These are phyloP conservation scores for Marasmius sp. DNA, from an alignment of 1,284 basidiomycete genomes.

Conservation along the genomic window DNA sequence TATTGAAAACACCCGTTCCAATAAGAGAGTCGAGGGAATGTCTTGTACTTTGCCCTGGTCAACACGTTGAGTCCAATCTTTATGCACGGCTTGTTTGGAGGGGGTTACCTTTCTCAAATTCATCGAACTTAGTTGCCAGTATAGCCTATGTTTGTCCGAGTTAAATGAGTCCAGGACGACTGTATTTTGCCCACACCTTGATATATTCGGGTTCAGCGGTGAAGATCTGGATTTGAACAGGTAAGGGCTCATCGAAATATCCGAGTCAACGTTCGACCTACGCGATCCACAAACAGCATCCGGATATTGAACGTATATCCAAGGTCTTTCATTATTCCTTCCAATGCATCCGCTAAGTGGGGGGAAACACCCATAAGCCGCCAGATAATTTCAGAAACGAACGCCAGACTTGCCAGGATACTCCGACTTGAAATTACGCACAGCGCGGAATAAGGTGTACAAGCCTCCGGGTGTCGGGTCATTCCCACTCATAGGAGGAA, in stretches of 20 bases:
- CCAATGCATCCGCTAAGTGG: conserved; percentile 26
- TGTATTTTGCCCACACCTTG: conserved; percentile 25
- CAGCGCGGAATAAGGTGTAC: conserved; percentile 24
- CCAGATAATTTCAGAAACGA: background rate
- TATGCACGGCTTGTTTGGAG: background rate
- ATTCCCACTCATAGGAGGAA: conserved; percentile 20
- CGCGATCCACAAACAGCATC: conserved; percentile 33
- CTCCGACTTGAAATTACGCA: conserved; percentile 28
- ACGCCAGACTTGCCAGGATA: conserved; percentile 27
- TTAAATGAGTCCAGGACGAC: background rate
- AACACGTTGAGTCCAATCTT: too few species aligned
- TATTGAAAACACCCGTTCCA: conserved; percentile 13
- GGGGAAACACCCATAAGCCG: background rate
- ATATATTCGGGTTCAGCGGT: conserved; percentile 43
- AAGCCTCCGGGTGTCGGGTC: conserved; percentile 31
- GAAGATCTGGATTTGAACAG: conserved; percentile 21
- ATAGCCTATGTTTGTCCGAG: conserved; percentile 14
- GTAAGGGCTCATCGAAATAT: background rate
- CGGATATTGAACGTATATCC: conserved; percentile 31
- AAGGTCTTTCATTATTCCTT: conserved; percentile 16
- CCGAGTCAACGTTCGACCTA: conserved; percentile 5
- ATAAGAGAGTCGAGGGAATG: conserved; percentile 2
- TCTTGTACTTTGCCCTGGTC: conserved; percentile 2
- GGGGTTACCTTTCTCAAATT: conserved; percentile 12
- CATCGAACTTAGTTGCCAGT: conserved; percentile 25